Evolutionary conservation across 768 basidiomycete species (phyloP), one percentile per base, ranked within the genome.

Genomic region (Xerocomellus amylosporus): DNA sequence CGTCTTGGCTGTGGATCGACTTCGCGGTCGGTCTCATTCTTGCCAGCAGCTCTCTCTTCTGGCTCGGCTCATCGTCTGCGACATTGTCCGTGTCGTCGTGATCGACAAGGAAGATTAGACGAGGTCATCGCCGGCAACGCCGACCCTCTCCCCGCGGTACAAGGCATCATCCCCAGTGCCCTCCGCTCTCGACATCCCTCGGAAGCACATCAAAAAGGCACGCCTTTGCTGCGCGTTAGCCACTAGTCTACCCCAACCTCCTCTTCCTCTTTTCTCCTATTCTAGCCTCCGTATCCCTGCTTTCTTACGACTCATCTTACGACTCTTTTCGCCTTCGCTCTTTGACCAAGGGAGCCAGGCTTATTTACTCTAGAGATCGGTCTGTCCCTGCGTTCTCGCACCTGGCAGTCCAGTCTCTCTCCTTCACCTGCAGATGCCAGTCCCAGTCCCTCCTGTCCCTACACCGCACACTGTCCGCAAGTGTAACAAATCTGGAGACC

Each of bases 191-290:
- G n/a, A 62, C 66, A 65, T 60, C 65, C 61, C 46, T 66, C 62
- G 59, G 66, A 69, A 71, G 63, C 71, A 65, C 61, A 60, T 63
- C 67, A 90, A 91, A 90, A 90, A 90, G 88, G 88, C 88, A 80
- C 89, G 89, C 89, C 89, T 92, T 91, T 79, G 86, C 79, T 90
- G 89, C 79, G 89, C 89, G 89, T 92, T 78, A 77, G 88, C 88
- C 89, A 81, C 68, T 52, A 31, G 8, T 38, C 63, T 61, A 60
- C 59, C 53, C 58, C 62, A 60, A 65, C 65, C 59, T 67, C 61
- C 61, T 67, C 59, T 60, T 47, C 59, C 33, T 6, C 56, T 57
- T 61, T n/a, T 61, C 66, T 62, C 68, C 68, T 71, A 68, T 66
- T 65, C 64, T 66, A 62, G 43, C 57, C 58, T 58, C 55, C 55